A percentile compares a stretch with the other conserved stretches of the same genome.
phyloP scores from a whole-genome alignment of 805 yeast species.

The Sugiyamaella mastotermitis region DNA sequence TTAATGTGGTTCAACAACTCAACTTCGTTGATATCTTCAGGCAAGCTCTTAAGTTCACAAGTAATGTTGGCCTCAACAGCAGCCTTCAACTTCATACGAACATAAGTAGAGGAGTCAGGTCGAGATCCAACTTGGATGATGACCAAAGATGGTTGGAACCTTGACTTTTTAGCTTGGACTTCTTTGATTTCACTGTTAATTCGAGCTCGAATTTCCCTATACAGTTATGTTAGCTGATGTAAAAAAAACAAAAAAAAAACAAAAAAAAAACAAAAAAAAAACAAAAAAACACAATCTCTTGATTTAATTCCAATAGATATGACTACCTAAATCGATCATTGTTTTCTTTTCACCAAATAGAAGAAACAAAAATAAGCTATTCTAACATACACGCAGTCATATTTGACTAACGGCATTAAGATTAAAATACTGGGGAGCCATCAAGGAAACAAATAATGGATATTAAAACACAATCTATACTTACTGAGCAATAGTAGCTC shows the following conservation, averaged over 20 bases:
- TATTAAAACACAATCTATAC: slow-evolving; percentile 17
- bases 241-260: background rate
- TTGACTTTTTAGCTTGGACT: slow-evolving; percentile 36
- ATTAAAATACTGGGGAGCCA: no score
- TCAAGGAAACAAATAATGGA: background rate
- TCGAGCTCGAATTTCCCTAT: slow-evolving; percentile 39
- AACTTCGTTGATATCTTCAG: slow-evolving; percentile 54
- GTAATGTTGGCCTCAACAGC: slow-evolving; percentile 75
- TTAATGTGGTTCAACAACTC: slow-evolving; percentile 52
- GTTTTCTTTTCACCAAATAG: no score
- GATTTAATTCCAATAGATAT: no score
- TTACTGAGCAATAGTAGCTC: slow-evolving; percentile 49
- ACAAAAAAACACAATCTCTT: no score
- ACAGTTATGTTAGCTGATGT: slow-evolving; percentile 1
- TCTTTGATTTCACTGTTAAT: slow-evolving; percentile 46
- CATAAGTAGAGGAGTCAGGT: slow-evolving; percentile 90
- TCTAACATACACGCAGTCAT: background rate
- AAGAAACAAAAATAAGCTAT: no score
- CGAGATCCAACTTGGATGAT: slow-evolving; percentile 87
- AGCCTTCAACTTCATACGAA: slow-evolving; percentile 83
- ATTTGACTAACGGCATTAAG: background rate
- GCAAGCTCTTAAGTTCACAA: slow-evolving; percentile 59
- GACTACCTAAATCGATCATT: no score
- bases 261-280: no score
- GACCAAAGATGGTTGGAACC: slow-evolving; percentile 67